Conservation (phyloP, 176 grass and related monocot species). For the Musa itinerans region DNA sequence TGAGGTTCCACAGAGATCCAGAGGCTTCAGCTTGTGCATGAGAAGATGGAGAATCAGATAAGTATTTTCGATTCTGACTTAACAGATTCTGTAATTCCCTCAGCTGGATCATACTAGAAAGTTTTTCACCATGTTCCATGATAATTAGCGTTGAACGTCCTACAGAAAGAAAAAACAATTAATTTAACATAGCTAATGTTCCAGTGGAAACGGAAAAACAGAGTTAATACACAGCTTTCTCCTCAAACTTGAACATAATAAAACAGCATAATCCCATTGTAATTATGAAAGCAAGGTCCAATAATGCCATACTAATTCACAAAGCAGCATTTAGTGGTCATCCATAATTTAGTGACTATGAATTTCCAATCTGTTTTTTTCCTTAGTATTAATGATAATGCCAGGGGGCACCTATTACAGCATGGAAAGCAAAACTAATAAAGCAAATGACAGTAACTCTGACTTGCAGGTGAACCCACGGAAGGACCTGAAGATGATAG, state of each 20-base stretch:
- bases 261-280: not conserved
- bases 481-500: no score
- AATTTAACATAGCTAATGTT: not conserved
- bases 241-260: constrained; percentile 4
- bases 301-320: no score
- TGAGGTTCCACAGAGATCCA: constrained; percentile 80
- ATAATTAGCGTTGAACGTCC: constrained; percentile 80
- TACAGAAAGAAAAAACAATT: constrained; percentile 3
- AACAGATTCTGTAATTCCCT: constrained; percentile 79
- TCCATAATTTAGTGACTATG: no score
- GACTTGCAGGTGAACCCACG: no score
- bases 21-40: constrained; percentile 35
- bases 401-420: no score
- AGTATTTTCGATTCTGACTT: constrained; percentile 42
- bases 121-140: constrained; percentile 97
- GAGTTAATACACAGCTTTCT: not conserved
- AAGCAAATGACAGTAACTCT: no score
- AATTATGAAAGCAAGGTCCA: not conserved
- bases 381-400: no score
- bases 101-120: constrained; percentile 79
- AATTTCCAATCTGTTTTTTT: no score
- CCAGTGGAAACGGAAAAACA: not conserved
- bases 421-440: no score
- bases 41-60: constrained; percentile 27
- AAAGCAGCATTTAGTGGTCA: no score